Evolutionary conservation across 1,284 basidiomycete genomes (phyloP), one percentile per base, ranked within the genome.

Genomic region (Apiotrichum brassicae): DNA sequence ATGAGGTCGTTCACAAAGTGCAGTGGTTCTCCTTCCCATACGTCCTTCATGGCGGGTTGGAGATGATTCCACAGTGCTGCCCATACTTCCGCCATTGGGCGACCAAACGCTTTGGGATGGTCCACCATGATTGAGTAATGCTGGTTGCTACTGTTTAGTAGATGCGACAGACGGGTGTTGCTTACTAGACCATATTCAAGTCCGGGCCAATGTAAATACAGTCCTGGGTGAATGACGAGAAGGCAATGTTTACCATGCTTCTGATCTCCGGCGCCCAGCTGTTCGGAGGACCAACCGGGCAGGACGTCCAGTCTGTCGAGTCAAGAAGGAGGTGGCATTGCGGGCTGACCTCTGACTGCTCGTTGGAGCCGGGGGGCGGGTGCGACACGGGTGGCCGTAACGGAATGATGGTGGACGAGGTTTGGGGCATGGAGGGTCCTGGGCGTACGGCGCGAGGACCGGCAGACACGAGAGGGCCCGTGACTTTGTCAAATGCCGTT

Each of bases 201-300:
- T 69, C 65, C 8, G 61, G 56, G 3, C 68, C 68, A 1, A 70
- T 39, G 63, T 63, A 71, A 3, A 65, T 23, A 6, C 47, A 49
- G 34, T 65, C 62, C 22, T 59, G 51, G 2, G 34, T 26, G 14
- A 22, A 37, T 2, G 40, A 43, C 16, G 32, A 36, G 28, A 47
- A 48, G 6, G 30, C 39, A 7, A 46, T n/a, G 22, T 32, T n/a
- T 22, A 47, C 30, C 41, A 43, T 34, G n/a, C 34, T 20, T 8
- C 12, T 14, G 20, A 55, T 38, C 33, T 51, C 53, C 2, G 25
- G 43, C 12, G 46, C 23, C 53, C 53, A 71, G 6, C 7, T 13
- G 1, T 44, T 37, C n/a, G 57, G 53, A 0, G 63, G 65, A 0
- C 69, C 69, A 0, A 68, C 35, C 5, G 49, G 39, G 0, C 63